Evolutionary conservation across 1,284 basidiomycete species (phyloP).

Genomic region (Exsudoporus floridanus): DNA sequence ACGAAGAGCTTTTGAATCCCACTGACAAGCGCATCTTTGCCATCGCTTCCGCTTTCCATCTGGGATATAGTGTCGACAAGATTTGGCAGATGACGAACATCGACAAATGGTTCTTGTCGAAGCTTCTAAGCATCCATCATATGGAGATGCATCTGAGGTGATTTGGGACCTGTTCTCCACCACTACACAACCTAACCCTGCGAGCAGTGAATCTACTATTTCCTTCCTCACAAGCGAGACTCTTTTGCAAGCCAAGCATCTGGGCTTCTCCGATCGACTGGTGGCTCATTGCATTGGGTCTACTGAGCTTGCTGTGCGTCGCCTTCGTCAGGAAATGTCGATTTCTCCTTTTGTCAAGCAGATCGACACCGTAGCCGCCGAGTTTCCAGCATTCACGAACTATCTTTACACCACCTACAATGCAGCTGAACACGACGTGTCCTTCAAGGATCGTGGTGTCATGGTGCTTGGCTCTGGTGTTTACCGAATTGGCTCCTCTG

Average conservation of each 20-base stretch:
- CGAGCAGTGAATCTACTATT: slow-evolving; percentile 62
- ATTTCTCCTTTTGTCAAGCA: slow-evolving; percentile 96
- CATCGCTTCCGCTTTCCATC: slow-evolving; percentile 84
- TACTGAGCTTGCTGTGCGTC: slow-evolving; percentile 87
- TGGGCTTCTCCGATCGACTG: slow-evolving; percentile 95
- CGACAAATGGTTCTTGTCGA: slow-evolving; percentile 96
- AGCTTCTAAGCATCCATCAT: slow-evolving; percentile 78
- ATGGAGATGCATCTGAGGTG: slow-evolving; percentile 81
- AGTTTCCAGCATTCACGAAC: slow-evolving; percentile 98
- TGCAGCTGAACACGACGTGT: slow-evolving; percentile 87
- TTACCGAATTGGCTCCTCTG: slow-evolving; percentile 97
- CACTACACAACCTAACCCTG: background rate
- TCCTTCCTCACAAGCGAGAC: slow-evolving; percentile 65
- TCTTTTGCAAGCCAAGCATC: slow-evolving; percentile 87
- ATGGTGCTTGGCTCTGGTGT: slow-evolving; percentile 99
- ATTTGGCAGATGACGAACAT: slow-evolving; percentile 97
- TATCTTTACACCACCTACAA: slow-evolving; percentile 99
- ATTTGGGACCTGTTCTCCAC: slow-evolving; percentile 14
- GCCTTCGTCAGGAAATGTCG: slow-evolving; percentile 79
- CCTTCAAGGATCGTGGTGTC: slow-evolving; percentile 88
- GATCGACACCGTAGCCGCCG: slow-evolving; percentile 98
- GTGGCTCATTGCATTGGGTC: slow-evolving; percentile 80
- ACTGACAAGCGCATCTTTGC: slow-evolving; percentile 93
- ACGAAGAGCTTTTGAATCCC: slow-evolving; percentile 84
- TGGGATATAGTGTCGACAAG: slow-evolving; percentile 92